phyloP scores from a whole-genome alignment of 306 rosid species.

The Mimosa pudica region DNA sequence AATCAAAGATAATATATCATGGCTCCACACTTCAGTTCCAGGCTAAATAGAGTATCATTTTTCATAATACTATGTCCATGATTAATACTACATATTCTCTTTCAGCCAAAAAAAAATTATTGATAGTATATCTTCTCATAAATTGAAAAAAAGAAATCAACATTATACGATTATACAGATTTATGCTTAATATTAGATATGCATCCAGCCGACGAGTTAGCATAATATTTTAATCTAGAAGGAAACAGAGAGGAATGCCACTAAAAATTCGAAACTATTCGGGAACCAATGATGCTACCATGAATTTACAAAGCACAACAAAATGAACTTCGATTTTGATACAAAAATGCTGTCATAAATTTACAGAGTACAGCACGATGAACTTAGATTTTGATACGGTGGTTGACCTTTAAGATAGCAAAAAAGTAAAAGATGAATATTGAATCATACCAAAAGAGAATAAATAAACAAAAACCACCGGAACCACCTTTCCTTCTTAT shows the following conservation, averaged over 20 bases:
- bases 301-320: constrained; percentile 10
- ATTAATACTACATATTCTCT: no score
- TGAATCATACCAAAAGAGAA: neutral
- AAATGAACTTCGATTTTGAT: constrained; percentile 20
- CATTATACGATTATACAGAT: no score
- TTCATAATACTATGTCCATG: neutral
- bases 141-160: no score
- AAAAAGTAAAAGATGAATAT: neutral
- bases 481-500: constrained; percentile 22
- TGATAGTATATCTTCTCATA: neutral
- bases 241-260: neutral
- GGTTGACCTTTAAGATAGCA: constrained; percentile 1
- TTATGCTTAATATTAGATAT: neutral
- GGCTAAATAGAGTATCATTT: neutral
- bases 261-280: neutral
- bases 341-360: neutral
- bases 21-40: neutral
- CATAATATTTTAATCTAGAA: neutral
- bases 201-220: no score
- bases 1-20: no score
- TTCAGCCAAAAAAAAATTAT: no score
- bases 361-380: constrained; percentile 18
- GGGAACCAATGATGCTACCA: neutral
- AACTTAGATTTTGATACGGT: constrained; percentile 5
- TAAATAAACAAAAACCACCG: neutral